A percentile compares a stretch with the other conserved stretches of the same genome.
Conservation (phyloP, 306 rosid species). For the Malus fusca region DNA sequence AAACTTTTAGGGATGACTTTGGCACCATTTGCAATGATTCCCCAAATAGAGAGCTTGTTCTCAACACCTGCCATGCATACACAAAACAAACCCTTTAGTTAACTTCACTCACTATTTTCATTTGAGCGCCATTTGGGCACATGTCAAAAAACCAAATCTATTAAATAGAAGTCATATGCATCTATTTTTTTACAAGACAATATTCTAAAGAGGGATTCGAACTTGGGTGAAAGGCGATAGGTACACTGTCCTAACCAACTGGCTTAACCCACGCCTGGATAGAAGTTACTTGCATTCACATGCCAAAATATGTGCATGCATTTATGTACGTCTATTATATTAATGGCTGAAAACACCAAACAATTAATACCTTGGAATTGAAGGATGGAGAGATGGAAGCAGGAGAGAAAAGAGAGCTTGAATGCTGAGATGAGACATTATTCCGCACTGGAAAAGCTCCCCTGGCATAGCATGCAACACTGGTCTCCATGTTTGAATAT, state of each 20-base stretch:
- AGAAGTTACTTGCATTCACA: background rate
- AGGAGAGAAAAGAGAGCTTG: slow-evolving; percentile 18
- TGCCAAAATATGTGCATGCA: background rate
- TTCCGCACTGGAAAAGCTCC: slow-evolving; percentile 20
- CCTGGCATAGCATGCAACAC: slow-evolving; percentile 17
- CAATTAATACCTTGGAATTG: slow-evolving; percentile 22
- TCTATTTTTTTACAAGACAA: background rate
- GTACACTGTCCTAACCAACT: background rate
- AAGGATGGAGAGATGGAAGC: slow-evolving; percentile 27
- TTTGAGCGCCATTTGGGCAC: background rate
- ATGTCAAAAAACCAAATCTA: background rate
- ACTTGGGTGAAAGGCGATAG: background rate
- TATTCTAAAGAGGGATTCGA: background rate
- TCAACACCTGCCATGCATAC: slow-evolving; percentile 48
- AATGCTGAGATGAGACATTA: slow-evolving; percentile 24
- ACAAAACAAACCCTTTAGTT: background rate
- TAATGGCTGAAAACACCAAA: background rate
- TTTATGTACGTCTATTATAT: background rate
- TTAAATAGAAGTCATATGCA: background rate
- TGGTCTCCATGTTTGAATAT: slow-evolving; percentile 16
- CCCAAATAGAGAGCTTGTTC: slow-evolving; percentile 76
- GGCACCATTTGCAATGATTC: slow-evolving; percentile 62
- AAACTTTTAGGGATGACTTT: slow-evolving; percentile 51
- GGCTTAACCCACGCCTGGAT: background rate
- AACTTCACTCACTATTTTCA: background rate